A percentile compares a stretch with the other conserved stretches of the same genome.
Evolutionary conservation across 169 alveolate genomes (phyloP).

Genomic region (Ichthyophthirius multifiliis): DNA sequence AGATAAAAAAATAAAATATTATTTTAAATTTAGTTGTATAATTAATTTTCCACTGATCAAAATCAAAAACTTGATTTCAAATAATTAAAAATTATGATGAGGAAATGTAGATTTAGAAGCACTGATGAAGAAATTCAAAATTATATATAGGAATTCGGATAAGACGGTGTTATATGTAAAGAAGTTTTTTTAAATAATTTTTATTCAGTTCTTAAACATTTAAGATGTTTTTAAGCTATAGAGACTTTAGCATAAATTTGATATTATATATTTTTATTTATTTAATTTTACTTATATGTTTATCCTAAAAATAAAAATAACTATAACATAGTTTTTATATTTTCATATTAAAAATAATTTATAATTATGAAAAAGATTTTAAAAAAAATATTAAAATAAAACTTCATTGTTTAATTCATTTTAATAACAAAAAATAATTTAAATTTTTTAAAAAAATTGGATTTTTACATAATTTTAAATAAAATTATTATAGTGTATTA

Average conservation of each 20-base stretch:
- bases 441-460: no score
- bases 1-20: not conserved
- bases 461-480: no score
- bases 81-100: not conserved
- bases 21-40: not conserved
- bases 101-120: not conserved
- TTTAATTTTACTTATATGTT: no score
- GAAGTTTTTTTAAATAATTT: not conserved
- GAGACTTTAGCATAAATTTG: not conserved
- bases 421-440: no score
- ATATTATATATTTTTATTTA: no score
- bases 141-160: not conserved
- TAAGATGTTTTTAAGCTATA: conserved; percentile 11
- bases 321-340: no score
- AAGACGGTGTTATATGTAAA: not conserved
- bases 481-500: no score
- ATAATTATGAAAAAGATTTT: no score
- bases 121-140: not conserved
- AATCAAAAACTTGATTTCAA: not conserved
- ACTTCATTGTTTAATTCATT: no score
- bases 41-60: not conserved
- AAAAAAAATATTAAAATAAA: no score
- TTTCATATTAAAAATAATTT: no score
- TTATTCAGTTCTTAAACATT: not conserved
- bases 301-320: no score